Percentiles rank a stretch among this genome's conserved stretches.
These are phyloP conservation scores for Talaromyces amestolkiae DNA, from an alignment of 2,329 filamentous ascomycete genomes.

Conservation along the genomic window DNA sequence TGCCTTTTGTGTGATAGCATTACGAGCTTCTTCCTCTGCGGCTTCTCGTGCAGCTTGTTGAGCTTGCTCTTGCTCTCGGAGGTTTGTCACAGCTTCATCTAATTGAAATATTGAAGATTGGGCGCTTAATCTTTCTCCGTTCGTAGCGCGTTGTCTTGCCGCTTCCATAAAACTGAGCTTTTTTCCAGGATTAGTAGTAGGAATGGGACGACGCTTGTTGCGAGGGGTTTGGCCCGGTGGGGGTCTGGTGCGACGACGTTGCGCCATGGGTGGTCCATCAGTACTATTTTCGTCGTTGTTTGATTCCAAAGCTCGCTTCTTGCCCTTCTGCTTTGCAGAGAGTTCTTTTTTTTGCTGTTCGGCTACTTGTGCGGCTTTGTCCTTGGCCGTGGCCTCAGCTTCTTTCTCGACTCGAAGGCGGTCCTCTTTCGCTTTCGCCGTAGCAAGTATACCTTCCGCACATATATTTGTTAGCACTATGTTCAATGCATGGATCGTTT, in stretches of 20 bases:
- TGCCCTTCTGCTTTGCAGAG: slow-evolving; percentile 13
- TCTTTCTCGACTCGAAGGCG: background rate
- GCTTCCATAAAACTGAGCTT: slow-evolving; percentile 1
- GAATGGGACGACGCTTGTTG: slow-evolving; percentile 7
- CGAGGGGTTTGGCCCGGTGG: background rate
- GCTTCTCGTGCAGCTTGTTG: slow-evolving; percentile 11
- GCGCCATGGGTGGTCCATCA: slow-evolving; percentile 12
- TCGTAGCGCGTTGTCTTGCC: slow-evolving; percentile 6
- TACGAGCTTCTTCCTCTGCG: slow-evolving; percentile 6
- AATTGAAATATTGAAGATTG: slow-evolving; percentile 14
- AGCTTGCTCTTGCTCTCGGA: slow-evolving; percentile 9
- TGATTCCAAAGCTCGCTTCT: slow-evolving; percentile 12
- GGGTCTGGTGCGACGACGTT: slow-evolving; percentile 8
- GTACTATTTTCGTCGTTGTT: slow-evolving; percentile 6
- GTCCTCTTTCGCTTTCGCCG: slow-evolving; percentile 4
- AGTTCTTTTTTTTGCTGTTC: background rate
- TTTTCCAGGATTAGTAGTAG: slow-evolving; percentile 1
- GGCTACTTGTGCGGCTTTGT: background rate
- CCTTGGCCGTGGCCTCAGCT: background rate
- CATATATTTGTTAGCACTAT: slow-evolving; percentile 9
- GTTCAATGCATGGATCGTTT: background rate
- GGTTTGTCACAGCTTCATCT: slow-evolving; percentile 10
- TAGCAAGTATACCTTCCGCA: slow-evolving; percentile 11
- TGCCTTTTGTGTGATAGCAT: slow-evolving; percentile 8
- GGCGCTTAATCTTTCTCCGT: background rate